Evolutionary conservation across 352 stramenopile species (phyloP), one percentile per base, ranked within the genome.

Genomic region (Elongisporangium undulatum): DNA sequence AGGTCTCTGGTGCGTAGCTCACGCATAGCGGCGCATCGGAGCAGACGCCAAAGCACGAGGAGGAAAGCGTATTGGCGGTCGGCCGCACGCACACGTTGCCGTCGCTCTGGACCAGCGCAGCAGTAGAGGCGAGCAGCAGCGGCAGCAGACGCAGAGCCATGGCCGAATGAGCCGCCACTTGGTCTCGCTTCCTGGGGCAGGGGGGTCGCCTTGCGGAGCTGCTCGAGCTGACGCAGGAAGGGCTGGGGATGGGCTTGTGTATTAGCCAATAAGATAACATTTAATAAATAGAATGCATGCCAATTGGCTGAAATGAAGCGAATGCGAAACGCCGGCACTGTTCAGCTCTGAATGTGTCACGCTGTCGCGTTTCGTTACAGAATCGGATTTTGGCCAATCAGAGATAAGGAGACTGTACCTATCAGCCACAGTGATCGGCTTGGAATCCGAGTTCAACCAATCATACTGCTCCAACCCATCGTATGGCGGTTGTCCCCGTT

Each of bases 61-160:
- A 82, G 8, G 77, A 74, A 12, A 92, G 79, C 64, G 77, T 87
- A 60, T 86, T 92, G 22, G 58, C 61, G 19, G 39, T 39, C 23
- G 79, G 76, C n/a, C 62, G 67, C 21, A 51, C 49, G 54, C 83
- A 92, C 3, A 51, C 49, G 17, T 61, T 50, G 17, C 54, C 52
- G 20, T 58, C 20, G 26, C 20, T 19, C 8, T 41, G 48, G 26
- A 21, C 53, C 13, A 10, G 34, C n/a, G 10, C 21, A 48, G 24
- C 16, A 19, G 10, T 20, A 2, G 24, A n/a, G 24, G 51, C 39
- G 4, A 59, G 17, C 10, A 59, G 24, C 3, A 22, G 1, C 4
- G 48, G 51, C 15, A 58, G 54, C 10, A 41, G 29, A 41, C 29
- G 29, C 29, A 41, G 29, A 41, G 29, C 29, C 29, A 41, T 41